Base-by-base conservation (phyloP, 345 rosid genomes). In the Dipteronia dyeriana region DNA sequence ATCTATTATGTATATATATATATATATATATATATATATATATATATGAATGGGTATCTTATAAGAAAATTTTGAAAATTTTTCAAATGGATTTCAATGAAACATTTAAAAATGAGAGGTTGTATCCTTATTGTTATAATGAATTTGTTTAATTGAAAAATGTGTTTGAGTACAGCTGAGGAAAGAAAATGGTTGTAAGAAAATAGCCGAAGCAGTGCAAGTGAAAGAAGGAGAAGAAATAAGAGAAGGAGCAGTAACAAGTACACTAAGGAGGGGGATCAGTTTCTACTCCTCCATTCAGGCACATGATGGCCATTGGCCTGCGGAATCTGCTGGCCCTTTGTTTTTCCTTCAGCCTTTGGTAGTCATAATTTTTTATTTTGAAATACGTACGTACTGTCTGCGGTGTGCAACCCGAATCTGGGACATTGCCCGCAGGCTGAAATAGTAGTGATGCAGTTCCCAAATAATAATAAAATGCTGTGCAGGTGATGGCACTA, bases 301-400 rank as follows among this genome's bases (percentile, higher is more conserved):
- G 34, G 86, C 92, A 11, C 87, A 86, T 63, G 91, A 89, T 70
- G 93, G 93, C 41, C 93, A 91, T 75, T 91, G 93, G 93, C 95
- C 93, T 9, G 83, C 84, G 22, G 95, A 91, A 76, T 79, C 79
- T 38, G 84, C 91, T 34, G 93, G 95, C 17, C 89, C 95, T 43
- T 74, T 83, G 80, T 91, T 89, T 79, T 87, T 89, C 80, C 86
- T 91, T 62, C 92, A 91, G 63, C 95, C 93, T 1, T 43, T 87
- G 85, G 91, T 88, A 49, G 3, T 22, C 2, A 41, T 41, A 41
- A 1, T 41, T 31, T 31, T 31, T 31, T 31, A 31, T 31, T 31
- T 31, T 31, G 38, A 31, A 31, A 31, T 31, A 31, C 38, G 0
- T 31, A 31, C 38, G 38, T 31, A 4, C 38, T 31, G 38, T 31